These are phyloP conservation scores for Quercus phellos DNA, from an alignment of 331 rosid genomes.

Conservation along the genomic window DNA sequence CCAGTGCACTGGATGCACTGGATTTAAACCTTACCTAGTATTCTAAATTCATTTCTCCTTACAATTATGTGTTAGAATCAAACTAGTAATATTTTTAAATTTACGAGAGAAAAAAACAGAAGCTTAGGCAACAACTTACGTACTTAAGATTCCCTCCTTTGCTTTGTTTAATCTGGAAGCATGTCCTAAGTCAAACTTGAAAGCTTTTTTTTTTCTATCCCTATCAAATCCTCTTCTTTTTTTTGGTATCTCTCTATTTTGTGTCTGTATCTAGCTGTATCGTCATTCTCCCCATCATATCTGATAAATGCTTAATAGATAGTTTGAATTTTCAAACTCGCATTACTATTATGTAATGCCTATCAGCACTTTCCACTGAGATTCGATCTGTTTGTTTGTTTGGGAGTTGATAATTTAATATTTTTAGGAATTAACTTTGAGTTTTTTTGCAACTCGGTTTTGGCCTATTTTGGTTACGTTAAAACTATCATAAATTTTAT, in stretches of 20 bases:
- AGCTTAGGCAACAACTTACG: slow-evolving; percentile 17
- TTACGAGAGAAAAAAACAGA: slow-evolving; percentile 13
- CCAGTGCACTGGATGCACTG: no score
- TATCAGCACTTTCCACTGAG: background rate
- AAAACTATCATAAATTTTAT: no score
- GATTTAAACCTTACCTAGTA: background rate
- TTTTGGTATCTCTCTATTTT: background rate
- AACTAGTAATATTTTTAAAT: slow-evolving; percentile 19
- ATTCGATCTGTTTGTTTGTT: background rate
- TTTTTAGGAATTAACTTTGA: background rate
- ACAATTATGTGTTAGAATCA: slow-evolving; percentile 36
- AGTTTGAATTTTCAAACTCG: background rate
- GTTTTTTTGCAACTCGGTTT: background rate
- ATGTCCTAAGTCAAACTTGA: slow-evolving; percentile 35
- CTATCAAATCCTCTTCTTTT: slow-evolving; percentile 5
- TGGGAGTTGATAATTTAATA: background rate
- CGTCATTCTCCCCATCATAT: background rate
- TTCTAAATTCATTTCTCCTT: slow-evolving; percentile 33
- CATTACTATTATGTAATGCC: background rate
- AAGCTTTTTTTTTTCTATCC: slow-evolving; percentile 4
- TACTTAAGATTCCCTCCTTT: slow-evolving; percentile 31
- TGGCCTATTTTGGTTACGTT: background rate
- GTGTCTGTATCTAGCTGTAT: slow-evolving; percentile 22
- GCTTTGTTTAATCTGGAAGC: slow-evolving; percentile 32
- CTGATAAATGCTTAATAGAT: background rate